Evolutionary conservation across 768 basidiomycete species (phyloP), one percentile per base, ranked within the genome.

Genomic region (Ramaria sp.): DNA sequence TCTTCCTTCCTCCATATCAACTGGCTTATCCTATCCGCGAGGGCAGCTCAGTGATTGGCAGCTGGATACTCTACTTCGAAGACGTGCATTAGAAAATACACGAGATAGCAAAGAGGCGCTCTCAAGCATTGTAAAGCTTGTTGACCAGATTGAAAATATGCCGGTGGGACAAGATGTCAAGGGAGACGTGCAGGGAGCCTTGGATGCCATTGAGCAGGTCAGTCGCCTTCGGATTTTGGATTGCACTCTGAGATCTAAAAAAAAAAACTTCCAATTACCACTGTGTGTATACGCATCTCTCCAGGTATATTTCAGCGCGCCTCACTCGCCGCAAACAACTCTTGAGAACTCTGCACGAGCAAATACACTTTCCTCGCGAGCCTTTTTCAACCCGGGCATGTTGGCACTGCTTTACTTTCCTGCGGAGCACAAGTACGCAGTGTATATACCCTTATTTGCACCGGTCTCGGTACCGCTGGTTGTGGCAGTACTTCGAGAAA

Each of bases 381-480:
- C 96, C 3, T 98, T 96, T 75, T 98, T 96, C 73, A 90, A 92
- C 68, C 96, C 95, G 0, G 89, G 88, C 19, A 96, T 98, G 93
- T 72, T 98, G 63, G 93, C 91, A 13, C 71, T 97, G 66, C 76
- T 99, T 20, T 99, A 99, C 70, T 98, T 98, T 71, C 96, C 96
- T 20, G 85, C 91, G 19, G 96, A 98, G 66, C 96, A 98, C 73
- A 97, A 89, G 67, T 94, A 92, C 68, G 94, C 94, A 1, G 91
- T 99, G 9, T 98, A 98, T 68, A 86, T 91, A 0, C 95, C 96
- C 0, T 70, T 99, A 34, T 97, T 99, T 67, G 95, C 91, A 1
- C 93, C 91, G 49, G 79, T 92, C 7, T 76, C 88, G 2, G 85
- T 94, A 30, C 93, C 94, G 5, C 68, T 97, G 53, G 59, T 92